Percentiles rank a stretch among this genome's conserved stretches.
Evolutionary conservation across 345 rosid species (phyloP).

Genomic region (Salix brachista): DNA sequence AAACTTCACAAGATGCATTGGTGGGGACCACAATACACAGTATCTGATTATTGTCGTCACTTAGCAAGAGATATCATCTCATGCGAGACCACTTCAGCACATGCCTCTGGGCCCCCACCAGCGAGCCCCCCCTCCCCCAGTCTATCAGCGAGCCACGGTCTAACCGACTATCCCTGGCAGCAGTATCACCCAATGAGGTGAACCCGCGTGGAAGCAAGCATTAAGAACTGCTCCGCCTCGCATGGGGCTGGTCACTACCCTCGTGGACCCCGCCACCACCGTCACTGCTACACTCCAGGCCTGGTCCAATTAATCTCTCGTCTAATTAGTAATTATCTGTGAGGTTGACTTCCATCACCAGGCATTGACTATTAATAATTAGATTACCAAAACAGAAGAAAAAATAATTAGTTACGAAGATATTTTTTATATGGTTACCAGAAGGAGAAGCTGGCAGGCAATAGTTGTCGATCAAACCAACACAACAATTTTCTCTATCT

Average conservation of each 20-base stretch:
- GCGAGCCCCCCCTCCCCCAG: not conserved
- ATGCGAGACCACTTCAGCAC: slow-evolving; percentile 25
- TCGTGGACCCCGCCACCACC: slow-evolving; percentile 21
- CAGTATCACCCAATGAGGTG: slow-evolving; percentile 1
- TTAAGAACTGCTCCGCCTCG: slow-evolving; percentile 19
- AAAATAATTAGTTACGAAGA: too few relatives aligned
- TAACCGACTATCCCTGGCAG: slow-evolving; percentile 23
- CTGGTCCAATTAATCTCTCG: slow-evolving; percentile 17
- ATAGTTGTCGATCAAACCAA: not conserved
- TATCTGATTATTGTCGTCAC: too few relatives aligned
- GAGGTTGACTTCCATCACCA: too few relatives aligned
- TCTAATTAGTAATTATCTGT: not conserved
- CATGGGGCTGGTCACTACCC: slow-evolving; percentile 36
- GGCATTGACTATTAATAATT: too few relatives aligned
- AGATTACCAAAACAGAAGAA: too few relatives aligned
- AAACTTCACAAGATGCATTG: too few relatives aligned
- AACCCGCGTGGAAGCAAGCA: slow-evolving; percentile 25
- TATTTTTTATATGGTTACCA: too few relatives aligned
- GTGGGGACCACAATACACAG: too few relatives aligned
- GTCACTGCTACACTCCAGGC: slow-evolving; percentile 12
- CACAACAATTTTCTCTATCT: slow-evolving; percentile 10
- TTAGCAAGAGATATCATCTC: too few relatives aligned
- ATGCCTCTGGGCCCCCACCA: slow-evolving; percentile 23
- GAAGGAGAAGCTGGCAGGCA: not conserved
- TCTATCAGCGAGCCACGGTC: slow-evolving; percentile 10